These are phyloP conservation scores for Aphanomyces astaci DNA, from an alignment of 352 stramenopile species.

Conservation along the genomic window DNA sequence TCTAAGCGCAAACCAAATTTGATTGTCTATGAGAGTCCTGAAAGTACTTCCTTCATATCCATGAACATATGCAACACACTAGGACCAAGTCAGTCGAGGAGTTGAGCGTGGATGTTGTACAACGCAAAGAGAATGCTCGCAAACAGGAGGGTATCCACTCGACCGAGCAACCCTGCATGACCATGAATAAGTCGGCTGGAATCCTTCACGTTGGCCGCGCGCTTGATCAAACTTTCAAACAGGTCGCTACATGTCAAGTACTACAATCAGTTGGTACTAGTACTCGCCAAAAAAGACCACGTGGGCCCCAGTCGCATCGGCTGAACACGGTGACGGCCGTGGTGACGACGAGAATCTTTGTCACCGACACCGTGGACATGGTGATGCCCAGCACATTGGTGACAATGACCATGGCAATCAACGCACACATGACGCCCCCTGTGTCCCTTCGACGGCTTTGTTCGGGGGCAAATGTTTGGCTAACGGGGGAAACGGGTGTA, in stretches of 20 bases:
- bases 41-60: too few species aligned
- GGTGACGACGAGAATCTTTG: slow-evolving; percentile 55
- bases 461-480: slow-evolving; percentile 89
- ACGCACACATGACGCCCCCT: slow-evolving; percentile 67
- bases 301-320: background rate
- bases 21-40: too few species aligned
- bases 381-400: slow-evolving; percentile 55
- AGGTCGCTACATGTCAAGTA: slow-evolving; percentile 62
- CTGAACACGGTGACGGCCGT: slow-evolving; percentile 63
- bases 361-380: too few species aligned
- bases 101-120: slow-evolving; percentile 1
- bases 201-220: slow-evolving; percentile 92
- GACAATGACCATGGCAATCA: slow-evolving; percentile 83
- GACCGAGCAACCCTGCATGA: slow-evolving; percentile 92
- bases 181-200: slow-evolving; percentile 92
- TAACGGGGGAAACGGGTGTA: slow-evolving; percentile 70
- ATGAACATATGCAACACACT: too few species aligned
- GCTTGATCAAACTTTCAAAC: slow-evolving; percentile 93
- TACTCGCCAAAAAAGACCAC: slow-evolving; percentile 44
- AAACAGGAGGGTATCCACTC: slow-evolving; percentile 94
- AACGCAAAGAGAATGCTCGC: slow-evolving; percentile 44
- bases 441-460: slow-evolving; percentile 93
- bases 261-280: too few species aligned
- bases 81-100: slow-evolving; percentile 6
- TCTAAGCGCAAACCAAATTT: too few species aligned